These are phyloP conservation scores for Fusarium irregulare DNA, from an alignment of 2,329 filamentous ascomycete species.

Conservation along the genomic window DNA sequence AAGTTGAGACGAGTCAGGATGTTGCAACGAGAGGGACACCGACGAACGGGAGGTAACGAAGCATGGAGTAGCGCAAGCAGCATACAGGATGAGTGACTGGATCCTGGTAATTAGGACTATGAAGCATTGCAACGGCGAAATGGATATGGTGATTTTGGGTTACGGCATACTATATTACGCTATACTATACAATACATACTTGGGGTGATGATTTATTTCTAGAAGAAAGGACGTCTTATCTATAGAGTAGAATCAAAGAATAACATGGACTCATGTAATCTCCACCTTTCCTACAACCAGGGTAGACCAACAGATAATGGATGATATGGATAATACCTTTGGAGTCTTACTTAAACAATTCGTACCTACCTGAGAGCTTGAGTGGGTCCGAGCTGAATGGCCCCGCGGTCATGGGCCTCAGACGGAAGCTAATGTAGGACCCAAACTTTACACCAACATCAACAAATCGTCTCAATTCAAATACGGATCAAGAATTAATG, in stretches of 20 bases:
- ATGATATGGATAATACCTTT: not conserved
- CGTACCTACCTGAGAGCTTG: not conserved
- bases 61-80: constrained; percentile 31
- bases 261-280: not conserved
- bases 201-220: not conserved
- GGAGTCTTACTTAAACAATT: not conserved
- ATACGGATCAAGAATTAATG: not conserved
- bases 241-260: not conserved
- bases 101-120: not conserved
- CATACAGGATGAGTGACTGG: constrained; percentile 21
- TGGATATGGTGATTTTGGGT: constrained; percentile 7
- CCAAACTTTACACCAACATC: constrained; percentile 6
- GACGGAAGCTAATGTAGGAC: constrained; percentile 15
- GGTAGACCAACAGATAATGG: not conserved
- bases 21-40: constrained; percentile 35
- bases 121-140: constrained; percentile 33
- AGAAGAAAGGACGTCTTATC: not conserved
- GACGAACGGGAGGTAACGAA: constrained; percentile 21
- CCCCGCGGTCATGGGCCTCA: constrained; percentile 14
- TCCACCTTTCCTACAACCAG: not conserved
- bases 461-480: constrained; percentile 2
- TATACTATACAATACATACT: not conserved
- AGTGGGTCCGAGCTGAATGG: constrained; percentile 3
- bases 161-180: not conserved
- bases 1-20: constrained; percentile 37